Base-by-base conservation (phyloP, 108 stramenopile genomes). In the Aurantiochytrium sp. region DNA sequence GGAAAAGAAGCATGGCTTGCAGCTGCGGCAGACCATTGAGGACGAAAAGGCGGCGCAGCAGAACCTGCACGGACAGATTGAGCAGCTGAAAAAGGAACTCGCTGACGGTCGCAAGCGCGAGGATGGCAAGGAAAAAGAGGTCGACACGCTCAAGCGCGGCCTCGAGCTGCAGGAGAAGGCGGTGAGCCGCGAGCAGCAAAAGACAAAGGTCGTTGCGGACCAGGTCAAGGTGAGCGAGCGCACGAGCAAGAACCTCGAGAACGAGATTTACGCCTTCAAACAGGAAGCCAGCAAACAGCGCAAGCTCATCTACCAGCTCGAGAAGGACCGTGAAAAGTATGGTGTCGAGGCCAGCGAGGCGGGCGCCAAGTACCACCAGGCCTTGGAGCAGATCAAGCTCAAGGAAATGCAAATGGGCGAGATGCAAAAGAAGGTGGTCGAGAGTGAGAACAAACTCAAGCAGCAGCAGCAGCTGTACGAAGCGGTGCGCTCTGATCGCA, bases 391-490 rank as follows among this genome's bases (percentile, higher is more conserved):
- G 60, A 90, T 95, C 55, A 96, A 94, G 92, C 89, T 93, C 14
- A 91, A 92, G 29, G 92, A 95, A 92, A 92, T 55, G 57, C 88
- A 91, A 72, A 51, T 93, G 49, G 59, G 87, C 14, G 94, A 93
- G 88, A 69, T 60, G 28, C 92, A 92, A 88, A 92, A 90, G 88
- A 92, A 92, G 58, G 87, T 93, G 35, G 42, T 89, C 4, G 93
- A 93, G 60, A 88, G 93, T 87, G 94, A 95, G 91, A 90, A 72
- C 16, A 94, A 93, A 87, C 89, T 95, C 59, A 94, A 95, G 92
- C 95, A 95, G 91, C 95, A 95, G 94, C 91, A 94, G 93, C 93
- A 94, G 90, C 92, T 95, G 35, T 95, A 95, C 88, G 95, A 95
- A 88, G 59, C 58, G 14, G 95, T 95, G 4, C 93, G 94, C 51